Percentiles rank a stretch among this genome's conserved stretches.
Evolutionary conservation across 257 asterid genomes (phyloP).

Genomic region (Apocynum venetum): DNA sequence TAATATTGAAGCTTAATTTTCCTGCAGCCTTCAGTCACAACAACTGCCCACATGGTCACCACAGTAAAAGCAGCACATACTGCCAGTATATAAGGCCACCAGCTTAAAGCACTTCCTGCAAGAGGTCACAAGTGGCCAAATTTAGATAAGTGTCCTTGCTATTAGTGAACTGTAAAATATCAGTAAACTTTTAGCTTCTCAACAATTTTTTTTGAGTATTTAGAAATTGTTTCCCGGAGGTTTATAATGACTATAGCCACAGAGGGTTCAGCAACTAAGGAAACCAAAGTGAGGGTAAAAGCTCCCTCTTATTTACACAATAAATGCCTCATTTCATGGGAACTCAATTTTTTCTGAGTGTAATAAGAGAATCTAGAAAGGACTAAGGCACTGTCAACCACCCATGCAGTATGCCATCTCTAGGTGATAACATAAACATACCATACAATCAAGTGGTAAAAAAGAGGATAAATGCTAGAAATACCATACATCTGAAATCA

Average conservation of each 20-base stretch:
- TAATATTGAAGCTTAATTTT: slow-evolving; percentile 93
- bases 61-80: slow-evolving; percentile 72
- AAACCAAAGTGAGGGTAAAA: background rate
- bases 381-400: background rate
- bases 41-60: slow-evolving; percentile 95
- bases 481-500: background rate
- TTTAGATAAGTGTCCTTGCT: background rate
- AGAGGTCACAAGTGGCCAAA: slow-evolving; percentile 19
- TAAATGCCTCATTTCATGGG: background rate
- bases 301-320: background rate
- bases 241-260: background rate
- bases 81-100: slow-evolving; percentile 75
- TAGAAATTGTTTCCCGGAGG: background rate
- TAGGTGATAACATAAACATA: background rate
- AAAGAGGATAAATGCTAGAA: background rate
- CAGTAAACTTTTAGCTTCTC: background rate
- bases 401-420: background rate
- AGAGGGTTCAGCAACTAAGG: background rate
- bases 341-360: background rate
- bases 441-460: background rate
- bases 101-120: slow-evolving; percentile 82
- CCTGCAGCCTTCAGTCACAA: slow-evolving; percentile 96
- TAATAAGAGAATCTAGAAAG: background rate
- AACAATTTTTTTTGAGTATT: background rate
- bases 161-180: background rate